Conservation (phyloP, 805 yeast genomes). For the Wickerhamomyces hampshirensis region DNA sequence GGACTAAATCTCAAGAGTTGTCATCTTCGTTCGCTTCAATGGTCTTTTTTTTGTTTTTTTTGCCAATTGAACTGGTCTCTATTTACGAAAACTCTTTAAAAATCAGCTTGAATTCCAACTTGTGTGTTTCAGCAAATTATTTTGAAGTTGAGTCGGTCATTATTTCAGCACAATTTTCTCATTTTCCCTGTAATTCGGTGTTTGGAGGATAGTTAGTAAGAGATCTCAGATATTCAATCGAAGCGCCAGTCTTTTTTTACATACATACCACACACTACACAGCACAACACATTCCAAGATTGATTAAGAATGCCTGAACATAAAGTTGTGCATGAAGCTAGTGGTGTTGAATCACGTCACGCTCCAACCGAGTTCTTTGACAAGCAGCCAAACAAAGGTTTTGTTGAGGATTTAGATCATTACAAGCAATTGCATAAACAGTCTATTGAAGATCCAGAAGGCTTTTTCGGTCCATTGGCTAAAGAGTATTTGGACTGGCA, state of each 20-base stretch:
- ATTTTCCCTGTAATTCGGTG: too few species aligned
- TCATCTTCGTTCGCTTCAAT: neutral
- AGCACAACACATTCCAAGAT: too few species aligned
- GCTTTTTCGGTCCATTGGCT: constrained; percentile 77
- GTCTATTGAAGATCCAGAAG: constrained; percentile 75
- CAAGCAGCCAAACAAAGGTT: constrained; percentile 33
- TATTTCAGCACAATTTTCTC: too few species aligned
- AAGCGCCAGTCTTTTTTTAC: too few species aligned
- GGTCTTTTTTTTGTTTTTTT: neutral
- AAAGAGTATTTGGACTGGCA: constrained; percentile 74
- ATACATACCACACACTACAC: too few species aligned
- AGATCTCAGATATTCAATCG: neutral
- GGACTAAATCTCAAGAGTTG: too few species aligned
- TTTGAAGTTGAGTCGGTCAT: too few species aligned
- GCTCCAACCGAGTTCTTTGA: constrained; percentile 35
- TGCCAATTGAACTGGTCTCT: neutral
- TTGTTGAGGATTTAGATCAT: constrained; percentile 43
- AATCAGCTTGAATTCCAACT: neutral
- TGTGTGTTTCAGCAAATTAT: too few species aligned
- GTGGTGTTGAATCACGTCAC: constrained; percentile 26
- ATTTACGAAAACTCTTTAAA: too few species aligned
- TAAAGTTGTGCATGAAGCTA: constrained; percentile 37
- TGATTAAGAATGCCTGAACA: constrained; percentile 20
- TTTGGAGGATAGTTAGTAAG: too few species aligned
- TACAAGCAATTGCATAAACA: constrained; percentile 66